A percentile compares a stretch with the other conserved stretches of the same genome.
Evolutionary conservation across 1,284 basidiomycete species (phyloP).

Genomic region (Apiotrichum veenhuisii): DNA sequence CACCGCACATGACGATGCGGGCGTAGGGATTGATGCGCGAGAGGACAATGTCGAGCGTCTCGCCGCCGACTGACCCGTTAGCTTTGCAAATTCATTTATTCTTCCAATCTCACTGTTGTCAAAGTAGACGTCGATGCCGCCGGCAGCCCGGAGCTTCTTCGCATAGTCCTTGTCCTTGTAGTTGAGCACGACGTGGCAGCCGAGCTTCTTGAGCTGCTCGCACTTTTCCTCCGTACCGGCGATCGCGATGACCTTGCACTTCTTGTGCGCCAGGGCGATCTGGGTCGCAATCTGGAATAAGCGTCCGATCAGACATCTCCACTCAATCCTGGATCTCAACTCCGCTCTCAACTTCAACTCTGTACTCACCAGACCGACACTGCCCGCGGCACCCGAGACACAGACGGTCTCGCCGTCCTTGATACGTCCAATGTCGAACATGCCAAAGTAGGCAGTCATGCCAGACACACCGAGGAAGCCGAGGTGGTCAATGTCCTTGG

Average conservation of each 20-base stretch:
- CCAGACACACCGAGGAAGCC: conserved; percentile 70
- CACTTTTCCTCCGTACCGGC: conserved; percentile 77
- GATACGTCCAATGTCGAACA: conserved; percentile 70
- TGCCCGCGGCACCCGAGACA: conserved; percentile 85
- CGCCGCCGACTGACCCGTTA: conserved; percentile 60
- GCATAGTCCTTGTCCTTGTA: conserved; percentile 77
- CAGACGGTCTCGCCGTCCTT: conserved; percentile 78
- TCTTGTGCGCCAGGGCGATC: conserved; percentile 53
- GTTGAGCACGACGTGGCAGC: conserved; percentile 76
- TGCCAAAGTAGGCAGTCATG: conserved; percentile 82
- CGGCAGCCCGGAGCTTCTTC: conserved; percentile 53
- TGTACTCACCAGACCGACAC: conserved; percentile 62
- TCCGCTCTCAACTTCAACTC: conserved; percentile 22
- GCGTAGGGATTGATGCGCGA: conserved; percentile 70
- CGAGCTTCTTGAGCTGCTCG: conserved; percentile 74
- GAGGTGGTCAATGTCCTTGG: conserved; percentile 66
- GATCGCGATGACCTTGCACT: conserved; percentile 72
- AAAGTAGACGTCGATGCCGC: conserved; percentile 72
- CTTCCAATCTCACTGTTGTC: conserved; percentile 60
- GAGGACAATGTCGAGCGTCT: conserved; percentile 68
- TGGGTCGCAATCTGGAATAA: conserved; percentile 62
- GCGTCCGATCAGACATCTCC: conserved; percentile 45
- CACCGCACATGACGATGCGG: conserved; percentile 69
- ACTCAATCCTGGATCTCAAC: too few relatives aligned
- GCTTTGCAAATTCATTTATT: conserved; percentile 47